A percentile compares a stretch with the other conserved stretches of the same genome.
These are phyloP conservation scores for Gossypium turneri DNA, from an alignment of 345 rosid species.

Conservation along the genomic window DNA sequence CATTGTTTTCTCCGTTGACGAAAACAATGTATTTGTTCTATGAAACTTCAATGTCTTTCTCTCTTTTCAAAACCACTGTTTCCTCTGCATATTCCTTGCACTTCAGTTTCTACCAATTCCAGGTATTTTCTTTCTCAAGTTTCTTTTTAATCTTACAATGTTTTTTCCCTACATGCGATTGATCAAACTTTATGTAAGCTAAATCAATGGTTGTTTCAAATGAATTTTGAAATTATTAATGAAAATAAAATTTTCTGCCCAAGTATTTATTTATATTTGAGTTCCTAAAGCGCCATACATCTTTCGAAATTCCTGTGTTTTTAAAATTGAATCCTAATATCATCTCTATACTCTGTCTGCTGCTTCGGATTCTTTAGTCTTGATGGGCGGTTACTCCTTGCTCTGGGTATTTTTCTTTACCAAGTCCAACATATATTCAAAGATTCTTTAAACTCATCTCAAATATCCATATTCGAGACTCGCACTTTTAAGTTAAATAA, in stretches of 20 bases:
- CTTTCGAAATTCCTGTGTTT: neutral
- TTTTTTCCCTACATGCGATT: neutral
- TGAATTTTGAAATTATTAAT: no score
- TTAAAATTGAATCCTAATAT: neutral
- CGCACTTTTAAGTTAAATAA: no score
- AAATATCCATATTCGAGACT: no score
- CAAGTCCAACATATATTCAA: no score
- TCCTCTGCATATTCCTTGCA: neutral
- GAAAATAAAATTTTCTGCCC: no score
- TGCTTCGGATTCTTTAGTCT: neutral
- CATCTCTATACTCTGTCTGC: neutral
- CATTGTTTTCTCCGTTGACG: neutral
- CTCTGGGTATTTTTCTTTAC: no score
- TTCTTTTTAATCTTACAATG: neutral
- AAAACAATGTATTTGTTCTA: conserved; percentile 8
- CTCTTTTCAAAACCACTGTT: neutral
- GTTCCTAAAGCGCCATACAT: neutral
- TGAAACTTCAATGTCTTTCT: neutral
- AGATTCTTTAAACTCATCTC: no score
- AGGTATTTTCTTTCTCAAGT: neutral
- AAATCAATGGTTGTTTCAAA: neutral
- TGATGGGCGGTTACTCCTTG: neutral
- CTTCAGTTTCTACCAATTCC: neutral
- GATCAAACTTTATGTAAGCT: neutral
- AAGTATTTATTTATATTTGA: no score